Evolutionary conservation across 1,284 basidiomycete species (phyloP).

Genomic region (Marasmius fiardii): DNA sequence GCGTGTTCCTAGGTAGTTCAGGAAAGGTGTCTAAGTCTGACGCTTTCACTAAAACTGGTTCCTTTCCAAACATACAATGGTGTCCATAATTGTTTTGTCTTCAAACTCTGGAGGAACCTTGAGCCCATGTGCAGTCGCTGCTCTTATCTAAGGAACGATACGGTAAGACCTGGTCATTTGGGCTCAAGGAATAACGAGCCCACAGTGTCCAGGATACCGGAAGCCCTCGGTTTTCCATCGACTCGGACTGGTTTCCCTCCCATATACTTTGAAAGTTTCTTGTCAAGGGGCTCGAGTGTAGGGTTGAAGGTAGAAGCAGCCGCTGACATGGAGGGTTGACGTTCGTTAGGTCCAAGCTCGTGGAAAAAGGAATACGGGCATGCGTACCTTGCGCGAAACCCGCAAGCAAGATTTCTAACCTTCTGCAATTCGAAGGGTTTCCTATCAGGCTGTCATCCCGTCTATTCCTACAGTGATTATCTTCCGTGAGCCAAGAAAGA

Average conservation of each 20-base stretch:
- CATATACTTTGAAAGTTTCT: constrained; percentile 65
- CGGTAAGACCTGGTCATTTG: background rate
- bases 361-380: background rate
- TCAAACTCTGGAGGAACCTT: constrained; percentile 67
- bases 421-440: constrained; percentile 65
- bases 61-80: constrained; percentile 45
- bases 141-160: constrained; percentile 44
- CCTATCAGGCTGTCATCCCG: constrained; percentile 75
- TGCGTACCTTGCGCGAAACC: constrained; percentile 58
- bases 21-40: constrained; percentile 2
- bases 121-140: constrained; percentile 69
- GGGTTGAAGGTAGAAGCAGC: constrained; percentile 67
- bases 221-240: constrained; percentile 75
- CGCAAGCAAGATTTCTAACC: constrained; percentile 59
- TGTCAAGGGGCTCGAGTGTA: constrained; percentile 61
- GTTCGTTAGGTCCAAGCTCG: constrained; percentile 2
- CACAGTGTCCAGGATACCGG: constrained; percentile 79
- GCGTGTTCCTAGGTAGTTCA: constrained; percentile 59
- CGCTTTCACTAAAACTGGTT: background rate
- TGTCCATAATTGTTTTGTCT: constrained; percentile 52
- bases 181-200: constrained; percentile 18
- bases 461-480: constrained; percentile 43
- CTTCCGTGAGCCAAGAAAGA: background rate
- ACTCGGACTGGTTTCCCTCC: constrained; percentile 68
- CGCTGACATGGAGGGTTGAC: constrained; percentile 33